Base-by-base conservation (phyloP, 768 basidiomycete genomes). In the Aureoboletus auriporus region DNA sequence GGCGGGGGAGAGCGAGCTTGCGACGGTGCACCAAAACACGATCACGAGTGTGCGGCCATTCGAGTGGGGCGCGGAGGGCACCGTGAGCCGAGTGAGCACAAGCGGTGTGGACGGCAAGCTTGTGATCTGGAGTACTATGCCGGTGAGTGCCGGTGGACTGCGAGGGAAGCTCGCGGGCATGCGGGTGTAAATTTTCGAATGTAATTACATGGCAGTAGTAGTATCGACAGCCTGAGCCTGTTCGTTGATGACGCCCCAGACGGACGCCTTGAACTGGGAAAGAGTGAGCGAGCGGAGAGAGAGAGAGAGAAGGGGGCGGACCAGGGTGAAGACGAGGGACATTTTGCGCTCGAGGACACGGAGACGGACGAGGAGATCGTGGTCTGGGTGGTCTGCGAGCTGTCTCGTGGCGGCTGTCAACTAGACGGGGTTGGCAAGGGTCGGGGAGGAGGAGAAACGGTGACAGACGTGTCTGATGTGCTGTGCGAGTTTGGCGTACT, bases 11-110 rank as follows among this genome's bases (percentile, higher is more conserved):
- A 89, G 88, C 4, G 90, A 94, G 63, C 70, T 95, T 44, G 71
- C 79, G 60, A 98, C 96, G 12, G 78, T 96, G 42, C 96, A 98
- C 64, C 96, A 98, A 77, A 99, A 99, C 73, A 96, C 94, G 33
- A 96, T 99, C 69, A 97, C 93, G n/a, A 85, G 77, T 56, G 76
- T 98, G 35, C 73, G 93, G 48, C 72, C 89, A 26, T 96, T 89
- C 60, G 85, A 85, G 52, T 46, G 44, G 49, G 73, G 70, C 2
- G 55, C 60, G 4, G 73, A 11, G 84, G 81, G 0, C 20, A 23
- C 20, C 4, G 84, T 97, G 5, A 73, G 69, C 40, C 80, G 79
- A 60, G 86, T 99, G 52, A 93, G 89, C 65, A 96, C 94, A 16
- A 85, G 84, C 13, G 96, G 94, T 2, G 90, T 94, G 30, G 96